Evolutionary conservation across 2,329 filamentous ascomycete species (phyloP), one percentile per base, ranked within the genome.

Genomic region (Alternaria viburni): DNA sequence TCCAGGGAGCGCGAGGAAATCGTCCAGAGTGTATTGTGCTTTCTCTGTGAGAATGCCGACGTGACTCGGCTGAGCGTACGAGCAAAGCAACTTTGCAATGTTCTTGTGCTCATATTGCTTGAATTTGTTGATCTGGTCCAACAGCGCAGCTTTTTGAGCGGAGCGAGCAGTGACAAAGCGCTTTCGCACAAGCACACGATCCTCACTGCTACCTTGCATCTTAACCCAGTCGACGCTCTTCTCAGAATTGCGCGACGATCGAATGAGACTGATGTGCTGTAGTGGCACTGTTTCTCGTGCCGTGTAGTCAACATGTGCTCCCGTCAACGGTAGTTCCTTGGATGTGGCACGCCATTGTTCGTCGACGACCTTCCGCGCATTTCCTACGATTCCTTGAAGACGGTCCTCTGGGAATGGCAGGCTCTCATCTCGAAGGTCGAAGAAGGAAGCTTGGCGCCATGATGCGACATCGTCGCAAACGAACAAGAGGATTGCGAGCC

Each of bases 331-430:
- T 28, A 81, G 66, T 52, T 81, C 78, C 57, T 80, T 80, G 7
- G 77, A 74, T 5, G 79, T 79, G 21, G 79, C 79, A 30, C 77
- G 76, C 80, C 80, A 81, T 54, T 81, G 80, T 57, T 77, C 75
- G 13, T 78, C 74, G n/a, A 81, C 74, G 6, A 80, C 73, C 52
- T 74, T 77, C n/a, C 71, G 73, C 19, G 79, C 73, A 62, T 81
- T 73, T 25, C 74, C 69, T 15, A 80, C 79, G 41, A 81, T 81
- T 6, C 77, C 76, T 44, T 77, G 74, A 0, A 81, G 69, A 21
- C 76, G 73, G 6, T 76, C 77, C 57, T 81, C 79, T 1, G 73
- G 66, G 45, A 79, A 81, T 1, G 80, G 80, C 25, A 81, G 57
- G 43, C 76, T 78, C 44, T 76, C 75, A 43, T 81, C 80, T 57